These are phyloP conservation scores for Macadamia integrifolia DNA, from an alignment of 164 flowering plant genomes.

Conservation along the genomic window DNA sequence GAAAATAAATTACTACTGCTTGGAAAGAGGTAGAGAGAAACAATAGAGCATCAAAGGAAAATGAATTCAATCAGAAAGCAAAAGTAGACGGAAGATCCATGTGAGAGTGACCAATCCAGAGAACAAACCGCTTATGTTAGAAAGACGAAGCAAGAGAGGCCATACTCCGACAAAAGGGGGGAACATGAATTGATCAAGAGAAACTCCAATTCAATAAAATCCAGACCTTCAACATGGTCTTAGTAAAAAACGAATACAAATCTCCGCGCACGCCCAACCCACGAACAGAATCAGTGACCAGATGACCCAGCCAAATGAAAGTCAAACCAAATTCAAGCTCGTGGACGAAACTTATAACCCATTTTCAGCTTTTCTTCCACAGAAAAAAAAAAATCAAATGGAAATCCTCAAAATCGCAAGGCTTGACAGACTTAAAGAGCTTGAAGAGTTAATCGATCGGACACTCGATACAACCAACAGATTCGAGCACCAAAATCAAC, in stretches of 20 bases:
- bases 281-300: conserved; percentile 4
- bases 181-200: neutral
- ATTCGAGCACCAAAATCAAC: too few species aligned
- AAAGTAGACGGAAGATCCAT: neutral
- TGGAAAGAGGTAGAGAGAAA: too few species aligned
- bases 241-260: neutral
- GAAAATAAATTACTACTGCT: too few species aligned
- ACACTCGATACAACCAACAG: conserved; percentile 1
- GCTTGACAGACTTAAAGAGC: neutral
- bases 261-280: neutral
- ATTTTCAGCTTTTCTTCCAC: conserved; percentile 2
- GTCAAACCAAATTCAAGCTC: conserved; percentile 4
- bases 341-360: neutral
- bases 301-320: neutral
- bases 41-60: too few species aligned
- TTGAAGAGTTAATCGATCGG: neutral
- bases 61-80: too few species aligned
- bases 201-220: conserved; percentile 2
- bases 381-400: neutral
- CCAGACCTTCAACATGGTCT: neutral
- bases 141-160: neutral
- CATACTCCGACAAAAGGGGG: neutral
- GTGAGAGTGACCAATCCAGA: neutral
- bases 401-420: conserved; percentile 10
- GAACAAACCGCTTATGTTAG: neutral